Evolutionary conservation across 1,139 yeast genomes (phyloP), one percentile per base, ranked within the genome.

Genomic region (Blastobotrys persicus): DNA sequence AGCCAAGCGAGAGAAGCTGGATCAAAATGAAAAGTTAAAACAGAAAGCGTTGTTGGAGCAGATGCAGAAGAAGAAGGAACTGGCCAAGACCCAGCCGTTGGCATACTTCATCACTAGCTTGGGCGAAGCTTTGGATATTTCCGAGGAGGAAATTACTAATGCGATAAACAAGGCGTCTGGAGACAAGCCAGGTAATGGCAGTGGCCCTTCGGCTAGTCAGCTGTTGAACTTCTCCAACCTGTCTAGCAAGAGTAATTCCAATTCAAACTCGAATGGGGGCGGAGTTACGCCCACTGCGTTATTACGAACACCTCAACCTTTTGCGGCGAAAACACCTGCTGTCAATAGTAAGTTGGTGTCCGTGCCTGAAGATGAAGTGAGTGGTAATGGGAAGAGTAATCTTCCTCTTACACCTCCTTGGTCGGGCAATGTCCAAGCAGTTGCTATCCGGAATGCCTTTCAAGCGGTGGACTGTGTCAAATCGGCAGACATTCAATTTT

Each of bases 81-180:
- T 63, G 45, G 59, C 64, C 2, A 53, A 56, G 34, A 46, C 56
- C 1, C 59, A 63, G 41, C 66, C 67, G 2, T 44, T 62, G 43
- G 59, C 59, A 1, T 61, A 53, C 48, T 64, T 63, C 45, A 47
- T 63, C 28, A 53, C 63, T 2, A 53, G 63, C 35, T 52, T 64
- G 26, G 66, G 64, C 13, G 66, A 63, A 42, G 66, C 59, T 2
- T 46, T 64, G 45, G 62, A 59, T 43, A 55, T 63, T 20, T 40
- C 59, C 12, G 57, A 60, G 17, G 66, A 62, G 12, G 65, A 59
- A 20, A 51, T 60, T 28, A 37, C 11, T 37, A 50, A 48, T 19
- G 44, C 42, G 31, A 42, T 45, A 14, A 49, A 51, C 41, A 41
- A 51, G 23, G 50, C 45, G 14, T 48, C 42, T 13, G 31, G 34